phyloP scores from a whole-genome alignment of 129 eudicot genomes.

The Artemisia tridentata region DNA sequence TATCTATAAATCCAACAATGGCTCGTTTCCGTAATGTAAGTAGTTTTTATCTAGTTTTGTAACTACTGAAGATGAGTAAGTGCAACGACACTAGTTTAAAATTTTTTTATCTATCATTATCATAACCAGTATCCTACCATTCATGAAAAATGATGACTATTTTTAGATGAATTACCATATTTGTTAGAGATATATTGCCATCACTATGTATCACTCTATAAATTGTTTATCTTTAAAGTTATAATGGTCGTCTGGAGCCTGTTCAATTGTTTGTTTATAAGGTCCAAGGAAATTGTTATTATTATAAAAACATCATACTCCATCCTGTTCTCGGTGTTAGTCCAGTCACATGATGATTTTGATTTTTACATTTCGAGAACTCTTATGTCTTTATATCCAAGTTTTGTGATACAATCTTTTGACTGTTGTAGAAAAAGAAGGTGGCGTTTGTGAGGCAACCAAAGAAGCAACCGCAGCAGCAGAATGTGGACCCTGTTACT shows the following conservation, averaged over 20 bases:
- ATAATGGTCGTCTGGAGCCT: no score
- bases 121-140: background rate
- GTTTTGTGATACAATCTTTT: no score
- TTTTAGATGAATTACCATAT: background rate
- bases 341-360: no score
- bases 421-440: conserved; percentile 50
- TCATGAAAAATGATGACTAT: background rate
- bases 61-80: background rate
- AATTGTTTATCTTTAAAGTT: no score
- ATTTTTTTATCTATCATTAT: background rate
- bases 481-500: conserved; percentile 77
- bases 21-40: conserved; percentile 84
- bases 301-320: no score
- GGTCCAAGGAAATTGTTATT: no score
- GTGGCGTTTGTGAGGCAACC: conserved; percentile 53
- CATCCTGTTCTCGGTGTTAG: no score
- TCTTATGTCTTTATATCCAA: background rate
- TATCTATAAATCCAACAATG: conserved; percentile 30
- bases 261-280: no score
- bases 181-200: no score
- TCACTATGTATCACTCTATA: no score
- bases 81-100: background rate
- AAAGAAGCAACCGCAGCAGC: conserved; percentile 56
- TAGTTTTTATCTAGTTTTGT: background rate
- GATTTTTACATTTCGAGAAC: no score